Evolutionary conservation across 2,329 filamentous ascomycete genomes (phyloP), one percentile per base, ranked within the genome.

Genomic region (Acrocalymma vagum): DNA sequence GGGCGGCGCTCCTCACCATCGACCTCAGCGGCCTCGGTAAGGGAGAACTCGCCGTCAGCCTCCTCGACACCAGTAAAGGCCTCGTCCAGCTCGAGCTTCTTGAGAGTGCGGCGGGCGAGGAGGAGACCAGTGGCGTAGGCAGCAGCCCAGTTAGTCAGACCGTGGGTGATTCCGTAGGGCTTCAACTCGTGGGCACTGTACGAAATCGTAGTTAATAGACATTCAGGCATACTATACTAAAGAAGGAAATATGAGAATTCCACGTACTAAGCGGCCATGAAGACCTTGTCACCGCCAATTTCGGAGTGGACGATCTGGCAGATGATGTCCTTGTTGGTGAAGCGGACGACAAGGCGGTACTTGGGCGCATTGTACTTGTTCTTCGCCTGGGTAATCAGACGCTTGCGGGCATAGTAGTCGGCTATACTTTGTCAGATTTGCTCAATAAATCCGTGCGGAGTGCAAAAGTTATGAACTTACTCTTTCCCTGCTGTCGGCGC

Each of bases 321-420:
- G 81, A 97, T 88, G 82, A 97, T 95, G 84, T 99, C 93, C 79
- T 91, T 90, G 88, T 97, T 95, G 84, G 90, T 95, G 88, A 95
- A 96, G 77, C 94, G 94, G 75, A 99, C 90, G 63, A 99, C 94
- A 72, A 99, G 88, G 73, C 94, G 90, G 88, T 99, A 97, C 86
- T 99, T 99, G 79, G 94, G 94, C 57, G 94, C 88, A 81, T 95
- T 95, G 88, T 97, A 99, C 88, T 99, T 99, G 90, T 99, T 99
- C 90, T 97, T 99, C 81, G 94, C 94, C 85, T 99, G 94, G 82
- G 90, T 92, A 84, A 97, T 94, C 78, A 99, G 85, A 73, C 94
- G 88, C 90, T 97, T 97, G 78, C 94, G 93, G 75, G 94, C 94
- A 78, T 96, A 97, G 90, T 99, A 99, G 78, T 99, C 94, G 82